Base-by-base conservation (phyloP, 768 basidiomycete genomes). In the Pleurotus tuoliensis region DNA sequence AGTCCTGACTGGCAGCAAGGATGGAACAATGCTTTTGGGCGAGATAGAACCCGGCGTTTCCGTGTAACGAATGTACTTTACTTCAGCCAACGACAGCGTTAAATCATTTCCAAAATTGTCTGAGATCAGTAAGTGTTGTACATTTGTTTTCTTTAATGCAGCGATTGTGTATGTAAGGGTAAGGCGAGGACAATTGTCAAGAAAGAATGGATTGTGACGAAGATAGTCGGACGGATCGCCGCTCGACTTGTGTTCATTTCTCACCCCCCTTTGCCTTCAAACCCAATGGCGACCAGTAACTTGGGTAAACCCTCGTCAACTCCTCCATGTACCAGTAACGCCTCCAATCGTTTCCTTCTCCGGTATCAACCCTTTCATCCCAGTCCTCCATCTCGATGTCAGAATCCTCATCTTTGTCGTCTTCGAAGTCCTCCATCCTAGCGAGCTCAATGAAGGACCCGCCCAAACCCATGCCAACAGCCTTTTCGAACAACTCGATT, bases 1-100 rank as follows among this genome's bases (percentile, higher is more conserved):
- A 94, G 94, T 98, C 58, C 76, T 98, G 56, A 96, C 94, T 3
- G 88, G 83, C 24, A 94, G 93, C 76, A 96, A 95, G 72, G 94
- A 98, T 62, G 87, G 83, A 12, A 95, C 92, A 11, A 87, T 97
- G 88, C 74, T 98, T 18, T 71, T 97, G 59, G 94, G 94, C 13
- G 94, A 98, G 73, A 82, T 98, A 43, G 92, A 97, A 65, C 82
- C 82, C 12, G 80, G 82, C 18, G 62, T 83, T 55, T 58, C 65
- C 58, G 66, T 77, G 62, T 86, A 74, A 34, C 30, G 30, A 11
- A 34, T 34, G 30, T 34, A 34, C 30, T 34, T 34, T 34, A 34
- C 30, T 34, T 34, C 30, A 34, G 30, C 8, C 11, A 34, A 11
- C 30, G 30, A 34, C 3, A 34, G 8, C 30, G 8, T 11, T 34